phyloP scores from a whole-genome alignment of 1,139 yeast species.

The Kurtzmaniella quercitrusa region DNA sequence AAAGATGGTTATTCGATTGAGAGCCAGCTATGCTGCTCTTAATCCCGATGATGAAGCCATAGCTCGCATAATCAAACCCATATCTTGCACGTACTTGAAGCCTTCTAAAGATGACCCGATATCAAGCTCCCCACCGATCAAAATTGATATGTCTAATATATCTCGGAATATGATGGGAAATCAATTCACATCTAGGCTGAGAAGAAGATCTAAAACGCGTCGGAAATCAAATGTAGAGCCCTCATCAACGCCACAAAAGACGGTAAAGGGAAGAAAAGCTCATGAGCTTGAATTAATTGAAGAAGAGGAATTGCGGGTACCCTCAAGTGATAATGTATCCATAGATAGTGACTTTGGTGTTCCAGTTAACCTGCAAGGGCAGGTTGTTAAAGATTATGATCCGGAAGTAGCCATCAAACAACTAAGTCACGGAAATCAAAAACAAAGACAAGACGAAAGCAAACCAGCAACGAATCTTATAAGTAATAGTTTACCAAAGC shows the following conservation, averaged over 20 bases:
- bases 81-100: background rate
- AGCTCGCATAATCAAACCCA: background rate
- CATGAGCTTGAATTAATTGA: slow-evolving; percentile 17
- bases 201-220: background rate
- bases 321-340: slow-evolving; percentile 18
- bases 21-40: background rate
- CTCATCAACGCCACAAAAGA: background rate
- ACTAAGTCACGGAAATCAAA: background rate
- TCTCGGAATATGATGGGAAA: slow-evolving; percentile 1
- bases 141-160: slow-evolving; percentile 23
- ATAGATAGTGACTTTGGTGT: slow-evolving; percentile 35
- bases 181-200: background rate
- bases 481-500: background rate
- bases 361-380: slow-evolving; percentile 19
- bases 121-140: slow-evolving; percentile 31
- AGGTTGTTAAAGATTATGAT: slow-evolving; percentile 15
- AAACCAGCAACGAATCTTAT: slow-evolving; percentile 7
- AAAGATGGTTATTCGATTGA: background rate
- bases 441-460: slow-evolving; percentile 7
- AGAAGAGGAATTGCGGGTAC: slow-evolving; percentile 12
- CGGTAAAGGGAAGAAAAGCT: background rate
- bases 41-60: background rate
- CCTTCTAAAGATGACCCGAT: background rate
- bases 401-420: background rate
- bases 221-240: background rate